A percentile compares a stretch with the other conserved stretches of the same genome.
Conservation (phyloP, 345 rosid genomes). For the Sisymbrium altissimum region DNA sequence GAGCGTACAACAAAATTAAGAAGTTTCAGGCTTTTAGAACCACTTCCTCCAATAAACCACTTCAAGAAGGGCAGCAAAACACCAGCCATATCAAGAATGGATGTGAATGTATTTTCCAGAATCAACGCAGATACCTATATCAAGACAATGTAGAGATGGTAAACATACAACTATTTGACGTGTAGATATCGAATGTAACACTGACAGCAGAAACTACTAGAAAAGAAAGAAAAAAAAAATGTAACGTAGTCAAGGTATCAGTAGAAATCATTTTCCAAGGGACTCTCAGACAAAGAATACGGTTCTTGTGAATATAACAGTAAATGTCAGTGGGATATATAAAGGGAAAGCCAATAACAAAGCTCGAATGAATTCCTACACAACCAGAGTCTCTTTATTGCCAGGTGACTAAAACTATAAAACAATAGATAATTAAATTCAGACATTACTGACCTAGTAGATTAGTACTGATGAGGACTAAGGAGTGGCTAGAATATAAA, state of each 20-base stretch:
- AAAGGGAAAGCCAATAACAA: neutral
- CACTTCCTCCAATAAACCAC: constrained; percentile 93
- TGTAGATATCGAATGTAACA: neutral
- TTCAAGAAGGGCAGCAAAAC: constrained; percentile 84
- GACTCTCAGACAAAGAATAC: neutral
- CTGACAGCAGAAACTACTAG: constrained; percentile 1
- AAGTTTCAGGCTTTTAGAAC: constrained; percentile 71
- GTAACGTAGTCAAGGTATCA: neutral
- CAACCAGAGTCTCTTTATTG: neutral
- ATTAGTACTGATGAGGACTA: neutral
- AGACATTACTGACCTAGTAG: neutral
- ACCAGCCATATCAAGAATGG: constrained; percentile 99
- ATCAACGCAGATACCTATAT: constrained; percentile 75
- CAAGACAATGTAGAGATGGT: constrained; percentile 1
- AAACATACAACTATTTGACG: neutral
- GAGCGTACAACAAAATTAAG: constrained; percentile 94
- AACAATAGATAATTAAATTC: neutral
- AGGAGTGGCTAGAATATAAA: constrained; percentile 1
- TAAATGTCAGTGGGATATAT: neutral
- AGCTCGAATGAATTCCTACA: neutral
- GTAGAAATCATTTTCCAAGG: neutral
- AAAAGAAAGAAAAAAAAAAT: neutral
- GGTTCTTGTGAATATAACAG: neutral
- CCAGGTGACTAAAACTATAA: neutral
- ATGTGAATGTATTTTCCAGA: constrained; percentile 94